These are phyloP conservation scores for Microcyclospora tardicrescens DNA, from an alignment of 2,329 filamentous ascomycete genomes.

Conservation along the genomic window DNA sequence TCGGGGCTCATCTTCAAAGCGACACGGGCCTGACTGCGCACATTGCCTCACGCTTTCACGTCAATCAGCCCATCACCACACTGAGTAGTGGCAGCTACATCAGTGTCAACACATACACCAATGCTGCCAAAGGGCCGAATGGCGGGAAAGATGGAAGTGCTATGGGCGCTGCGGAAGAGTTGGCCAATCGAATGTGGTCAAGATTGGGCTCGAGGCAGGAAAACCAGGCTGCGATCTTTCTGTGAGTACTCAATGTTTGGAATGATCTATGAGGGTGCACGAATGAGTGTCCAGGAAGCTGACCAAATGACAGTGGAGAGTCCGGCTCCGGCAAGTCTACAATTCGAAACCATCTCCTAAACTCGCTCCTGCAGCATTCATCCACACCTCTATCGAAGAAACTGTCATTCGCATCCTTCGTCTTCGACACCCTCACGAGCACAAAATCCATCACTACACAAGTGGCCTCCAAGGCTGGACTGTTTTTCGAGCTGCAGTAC, in stretches of 20 bases:
- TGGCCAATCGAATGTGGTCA: constrained; percentile 75
- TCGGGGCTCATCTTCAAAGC: constrained; percentile 71
- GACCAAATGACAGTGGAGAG: constrained; percentile 55
- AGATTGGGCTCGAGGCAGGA: constrained; percentile 78
- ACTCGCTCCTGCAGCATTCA: constrained; percentile 74
- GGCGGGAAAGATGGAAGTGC: constrained; percentile 84
- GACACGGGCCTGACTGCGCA: constrained; percentile 60
- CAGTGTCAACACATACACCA: constrained; percentile 87
- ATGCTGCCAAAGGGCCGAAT: constrained; percentile 77
- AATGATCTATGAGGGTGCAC: background rate
- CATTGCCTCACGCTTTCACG: constrained; percentile 81
- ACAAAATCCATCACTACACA: constrained; percentile 94
- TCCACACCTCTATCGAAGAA: constrained; percentile 89
- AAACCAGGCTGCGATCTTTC: constrained; percentile 82
- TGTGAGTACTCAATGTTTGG: constrained; percentile 49
- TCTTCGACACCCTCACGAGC: constrained; percentile 92
- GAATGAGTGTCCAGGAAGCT: constrained; percentile 1
- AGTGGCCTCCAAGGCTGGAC: constrained; percentile 85
- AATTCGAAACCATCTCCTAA: constrained; percentile 74
- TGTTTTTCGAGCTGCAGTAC: constrained; percentile 95
- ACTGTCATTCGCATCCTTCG: constrained; percentile 81
- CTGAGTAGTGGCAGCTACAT: constrained; percentile 87
- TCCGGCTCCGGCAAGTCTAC: constrained; percentile 95
- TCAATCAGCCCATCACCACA: constrained; percentile 72
- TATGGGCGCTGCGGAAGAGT: constrained; percentile 81